A percentile compares a stretch with the other conserved stretches of the same genome.
phyloP scores from a whole-genome alignment of 2,329 filamentous ascomycete genomes.

The Colletotrichum incanum region DNA sequence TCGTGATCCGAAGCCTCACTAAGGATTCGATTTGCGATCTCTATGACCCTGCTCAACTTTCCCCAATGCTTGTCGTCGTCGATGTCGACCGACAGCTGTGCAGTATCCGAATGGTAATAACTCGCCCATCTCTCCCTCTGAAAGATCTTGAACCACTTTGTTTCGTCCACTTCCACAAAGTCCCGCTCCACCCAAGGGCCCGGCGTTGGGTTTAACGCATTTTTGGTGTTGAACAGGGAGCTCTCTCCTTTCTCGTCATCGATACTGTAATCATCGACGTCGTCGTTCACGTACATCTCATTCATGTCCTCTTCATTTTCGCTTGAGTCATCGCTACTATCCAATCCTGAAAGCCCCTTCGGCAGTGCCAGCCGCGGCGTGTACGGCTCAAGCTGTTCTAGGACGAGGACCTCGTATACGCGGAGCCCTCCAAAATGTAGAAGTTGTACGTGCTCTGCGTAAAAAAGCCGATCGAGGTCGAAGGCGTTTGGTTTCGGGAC shows the following conservation, averaged over 20 bases:
- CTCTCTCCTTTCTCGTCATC: background rate
- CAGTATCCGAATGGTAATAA: background rate
- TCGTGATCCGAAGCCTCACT: background rate
- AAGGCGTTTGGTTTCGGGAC: background rate
- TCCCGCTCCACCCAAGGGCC: conserved; percentile 2
- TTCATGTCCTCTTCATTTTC: background rate
- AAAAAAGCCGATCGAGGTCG: conserved; percentile 6
- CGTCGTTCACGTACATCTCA: background rate
- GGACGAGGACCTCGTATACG: background rate
- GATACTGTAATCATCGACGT: background rate
- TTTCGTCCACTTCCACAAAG: conserved; percentile 27
- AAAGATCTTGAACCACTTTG: conserved; percentile 26
- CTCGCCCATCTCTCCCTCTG: conserved; percentile 17
- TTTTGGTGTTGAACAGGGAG: background rate
- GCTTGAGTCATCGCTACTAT: background rate
- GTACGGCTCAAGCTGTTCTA: conserved; percentile 18
- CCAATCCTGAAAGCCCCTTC: background rate
- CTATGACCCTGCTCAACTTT: background rate
- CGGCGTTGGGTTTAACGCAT: too few species aligned
- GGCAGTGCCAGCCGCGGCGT: background rate
- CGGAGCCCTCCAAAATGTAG: background rate
- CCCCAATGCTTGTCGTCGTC: conserved; percentile 10
- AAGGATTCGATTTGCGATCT: conserved; percentile 30
- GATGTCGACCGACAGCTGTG: background rate
- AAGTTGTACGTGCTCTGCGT: background rate